Base-by-base conservation (phyloP, 208 protist genomes). In the Crithidia bombi region DNA sequence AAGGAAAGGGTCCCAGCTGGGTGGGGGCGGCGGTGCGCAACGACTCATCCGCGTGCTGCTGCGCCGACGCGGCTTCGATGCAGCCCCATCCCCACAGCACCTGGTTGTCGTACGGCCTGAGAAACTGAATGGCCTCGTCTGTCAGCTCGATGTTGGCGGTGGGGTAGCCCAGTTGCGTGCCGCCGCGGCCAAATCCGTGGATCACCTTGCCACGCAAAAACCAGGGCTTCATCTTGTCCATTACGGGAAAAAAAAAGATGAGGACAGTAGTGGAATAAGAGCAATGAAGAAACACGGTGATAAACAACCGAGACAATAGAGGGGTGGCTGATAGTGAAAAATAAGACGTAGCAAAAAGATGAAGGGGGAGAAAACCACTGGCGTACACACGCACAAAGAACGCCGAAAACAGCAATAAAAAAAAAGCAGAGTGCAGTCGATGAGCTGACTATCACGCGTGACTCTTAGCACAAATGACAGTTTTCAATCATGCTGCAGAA, bases 61-160 rank as follows among this genome's bases (percentile, higher is more conserved):
- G 14, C 9, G n/a, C 65, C 63, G 43, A 64, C 32, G 49, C 57
- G 10, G 43, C 63, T 28, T 87, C 75, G 17, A 97, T 67, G 54
- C 78, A 86, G 23, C 92, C 94, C 75, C 80, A 98, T 11, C 94
- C 94, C 65, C 81, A 96, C 28, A 96, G 65, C 4, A 98, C 90
- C 12, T 75, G 41, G 50, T 93, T 85, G 28, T 85, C 70, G 71
- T 90, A 89, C 9, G 73, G 41, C 47, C 78, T 50, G 44, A 98
- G 65, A 15, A 75, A 55, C 30, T 79, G 52, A 14, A 73, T 84
- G 0, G 76, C 79, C 7, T 65, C 28, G 11, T 77, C 70, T 65
- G 71, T 69, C 5, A 96, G 81, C 41, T 90, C 78, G 19, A 96
- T 44, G 67, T 95, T 95, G 12, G 88, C 94, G 3, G 94, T 98